Evolutionary conservation across 768 basidiomycete species (phyloP), one percentile per base, ranked within the genome.

Genomic region (Podaxis sp.): DNA sequence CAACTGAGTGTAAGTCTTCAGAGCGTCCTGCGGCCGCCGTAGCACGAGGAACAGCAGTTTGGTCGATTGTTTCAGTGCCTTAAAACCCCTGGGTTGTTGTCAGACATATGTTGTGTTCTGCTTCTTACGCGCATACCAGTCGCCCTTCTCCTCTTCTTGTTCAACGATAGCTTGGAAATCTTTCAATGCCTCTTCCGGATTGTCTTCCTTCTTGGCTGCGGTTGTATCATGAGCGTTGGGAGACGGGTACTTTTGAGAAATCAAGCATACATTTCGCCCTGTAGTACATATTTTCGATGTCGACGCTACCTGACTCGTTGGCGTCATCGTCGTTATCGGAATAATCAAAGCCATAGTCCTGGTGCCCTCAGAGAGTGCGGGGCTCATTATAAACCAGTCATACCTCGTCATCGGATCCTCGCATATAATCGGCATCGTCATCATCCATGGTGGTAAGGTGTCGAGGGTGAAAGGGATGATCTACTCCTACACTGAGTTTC

Each of bases 241-340:
- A 46, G 47, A 42, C 27, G 50, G 44, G 14, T 6, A 35, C 16
- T 32, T 21, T 32, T 32, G 32, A 27, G 21, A 7, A 60, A 13
- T 23, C 50, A 37, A 47, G 73, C 88, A 55, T 65, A 98, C 96
- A 88, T 74, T 99, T 99, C 10, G 97, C 97, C 52, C 88, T 90
- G 73, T 98, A 98, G 76, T 99, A 99, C 84, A 95, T 86, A 70
- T 99, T 99, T 77, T 99, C 97, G 48, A 97, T 86, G 74, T 97
- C 95, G 25, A 86, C 90, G 56, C 85, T 91, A 52, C 83, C 90
- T 1, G 85, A 81, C 66, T 90, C 90, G 59, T 92, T 86, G 28
- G 82, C 91, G 28, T 91, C 91, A 27, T 91, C 93, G 37, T 91
- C 93, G 54, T 84, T 89, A 73, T 94, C 95, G 46, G 95, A 95